These are phyloP conservation scores for Ustilago curta DNA, from an alignment of 1,284 basidiomycete species.

Conservation along the genomic window DNA sequence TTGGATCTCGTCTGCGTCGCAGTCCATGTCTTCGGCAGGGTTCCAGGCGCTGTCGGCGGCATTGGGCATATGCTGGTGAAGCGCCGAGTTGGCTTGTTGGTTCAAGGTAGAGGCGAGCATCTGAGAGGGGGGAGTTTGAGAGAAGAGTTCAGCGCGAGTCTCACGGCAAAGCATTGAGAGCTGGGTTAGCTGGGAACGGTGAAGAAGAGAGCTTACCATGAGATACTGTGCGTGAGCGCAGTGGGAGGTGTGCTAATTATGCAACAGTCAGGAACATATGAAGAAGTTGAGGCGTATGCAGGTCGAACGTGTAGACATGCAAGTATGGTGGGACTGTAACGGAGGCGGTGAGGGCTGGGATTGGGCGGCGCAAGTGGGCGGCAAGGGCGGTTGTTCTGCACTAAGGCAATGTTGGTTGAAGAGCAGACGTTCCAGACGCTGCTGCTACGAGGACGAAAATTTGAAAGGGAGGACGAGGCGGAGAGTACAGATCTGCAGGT, in stretches of 20 bases:
- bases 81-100: conserved; percentile 16
- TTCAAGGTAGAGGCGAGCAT: conserved; percentile 36
- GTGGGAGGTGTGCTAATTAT: neutral
- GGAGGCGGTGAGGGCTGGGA: neutral
- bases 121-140: neutral
- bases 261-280: conserved; percentile 20
- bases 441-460: conserved; percentile 5
- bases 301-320: neutral
- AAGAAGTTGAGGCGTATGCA: neutral
- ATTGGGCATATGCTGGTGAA: conserved; percentile 20
- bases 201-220: conserved; percentile 10
- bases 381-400: neutral
- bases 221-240: conserved; percentile 14
- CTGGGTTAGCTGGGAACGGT: too few relatives aligned
- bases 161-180: too few relatives aligned
- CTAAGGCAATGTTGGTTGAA: conserved; percentile 11
- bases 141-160: conserved; percentile 11
- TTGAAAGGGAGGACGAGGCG: neutral
- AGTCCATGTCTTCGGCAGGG: conserved; percentile 50
- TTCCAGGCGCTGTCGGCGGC: conserved; percentile 29
- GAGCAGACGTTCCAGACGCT: conserved; percentile 29
- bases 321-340: neutral
- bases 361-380: conserved; percentile 1
- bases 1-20: conserved; percentile 35
- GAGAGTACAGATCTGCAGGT: neutral